Evolutionary conservation across 257 asterid species (phyloP), one percentile per base, ranked within the genome.

Genomic region (Rauvolfia tetraphylla): DNA sequence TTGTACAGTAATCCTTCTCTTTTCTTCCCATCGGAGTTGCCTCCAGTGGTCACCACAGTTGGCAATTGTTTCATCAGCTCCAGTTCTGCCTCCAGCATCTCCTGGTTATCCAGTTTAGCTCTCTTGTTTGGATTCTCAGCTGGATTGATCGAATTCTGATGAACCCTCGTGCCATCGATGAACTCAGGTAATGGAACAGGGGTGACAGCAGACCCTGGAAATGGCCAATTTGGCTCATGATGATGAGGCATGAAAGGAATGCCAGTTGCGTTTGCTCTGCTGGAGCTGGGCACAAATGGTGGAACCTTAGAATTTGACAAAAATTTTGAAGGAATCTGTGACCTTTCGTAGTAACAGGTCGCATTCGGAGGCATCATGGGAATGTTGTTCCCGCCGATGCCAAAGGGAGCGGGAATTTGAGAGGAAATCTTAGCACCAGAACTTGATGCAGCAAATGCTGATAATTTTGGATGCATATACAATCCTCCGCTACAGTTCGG

Each of bases 1-100:
- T 22, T 65, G 54, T 63, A 63, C 4, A 83, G 72, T 36, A 83
- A 48, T 7, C 84, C 86, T 46, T 65, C 65, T 33, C 44, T 56
- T 42, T 22, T 59, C n/a, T 27, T 56, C 22, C 80, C 82, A 31
- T 73, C 62, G 2, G 81, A 79, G 14, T 73, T 69, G 18, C 72
- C 78, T 17, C 77, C 84, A 10, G 15, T 69, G 1, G 82, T 74
- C 27, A 61, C 42, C 10, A 80, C 80, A 36, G 41, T 20, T 31
- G 84, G 82, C 81, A 34, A 22, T 44, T 69, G 36, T 42, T 69
- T 69, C 39, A 69, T 42, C 38, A 14, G 1, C 11, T 69, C 57
- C 14, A 36, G 25, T 23, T 3, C 31, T 10, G 8, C 33, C 25
- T 69, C 73, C 53, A 2, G 8, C 11, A 3, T 0, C 31, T 22